Base-by-base conservation (phyloP, 305 asterid species). In the Fraxinus sp. region DNA sequence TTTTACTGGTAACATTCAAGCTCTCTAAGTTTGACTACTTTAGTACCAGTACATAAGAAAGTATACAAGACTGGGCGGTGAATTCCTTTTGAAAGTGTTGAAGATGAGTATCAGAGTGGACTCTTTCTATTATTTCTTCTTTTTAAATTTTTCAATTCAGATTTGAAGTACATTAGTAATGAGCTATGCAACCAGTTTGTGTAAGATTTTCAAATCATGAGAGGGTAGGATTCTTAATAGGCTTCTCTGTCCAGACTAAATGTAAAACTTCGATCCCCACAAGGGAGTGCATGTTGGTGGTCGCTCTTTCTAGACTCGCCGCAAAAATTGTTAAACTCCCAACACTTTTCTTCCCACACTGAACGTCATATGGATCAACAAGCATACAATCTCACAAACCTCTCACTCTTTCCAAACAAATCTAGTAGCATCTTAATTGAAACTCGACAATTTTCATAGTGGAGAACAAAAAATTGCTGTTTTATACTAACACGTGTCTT, bases 1-100 rank as follows among this genome's bases (percentile, higher is more conserved):
- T 73, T 82, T 76, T 3, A 77, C 78, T 11, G 89, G 92, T 91
- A 80, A 82, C 55, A 16, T 74, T 6, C 14, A 39, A 28, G 4
- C 20, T 39, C 30, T 14, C 73, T 35, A 22, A 74, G 1, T 10
- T 7, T 62, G 72, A 32, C 9, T 77, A 77, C 70, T 52, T 68
- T 70, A 70, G 22, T 66, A 62, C 32, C 16, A 22, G 30, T 22
- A 11, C 14, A 8, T 24, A 26, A 10, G 35, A 35, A 4, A 68
- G 74, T 8, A 24, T 9, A 64, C 33, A 9, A 2, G 7, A 66
- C n/a, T 66, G 33, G 36, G 14, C 3, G 35, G 33, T 66, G 32
- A 26, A 26, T 68, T 9, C 74, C 8, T 64, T 62, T 24, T 20
- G 72, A 62, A 24, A 62, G 72, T 24, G 32, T 18, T 62, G 72